Percentiles rank a stretch among this genome's conserved stretches.
Conservation (phyloP, 2,329 filamentous ascomycete genomes). For the Cordyceps cateniannulata region DNA sequence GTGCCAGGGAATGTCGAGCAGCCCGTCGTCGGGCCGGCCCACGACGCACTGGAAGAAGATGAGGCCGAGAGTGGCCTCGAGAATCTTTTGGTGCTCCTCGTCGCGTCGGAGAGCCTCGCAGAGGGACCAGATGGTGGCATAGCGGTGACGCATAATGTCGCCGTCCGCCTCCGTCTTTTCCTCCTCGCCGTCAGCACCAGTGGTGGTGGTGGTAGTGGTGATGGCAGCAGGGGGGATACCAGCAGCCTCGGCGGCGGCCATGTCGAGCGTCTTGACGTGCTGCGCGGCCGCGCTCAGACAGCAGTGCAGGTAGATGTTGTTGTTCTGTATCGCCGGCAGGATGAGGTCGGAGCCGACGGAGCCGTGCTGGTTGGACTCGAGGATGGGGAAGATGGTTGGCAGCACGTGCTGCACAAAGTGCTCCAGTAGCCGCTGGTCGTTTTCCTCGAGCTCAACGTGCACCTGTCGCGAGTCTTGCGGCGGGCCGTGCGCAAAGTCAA, state of each 20-base stretch:
- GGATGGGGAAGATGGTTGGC: slow-evolving; percentile 83
- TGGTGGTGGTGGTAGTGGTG: too few relatives aligned
- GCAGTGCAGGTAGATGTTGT: slow-evolving; percentile 91
- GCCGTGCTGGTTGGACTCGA: slow-evolving; percentile 84
- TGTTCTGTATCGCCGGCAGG: slow-evolving; percentile 79
- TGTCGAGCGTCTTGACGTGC: slow-evolving; percentile 72
- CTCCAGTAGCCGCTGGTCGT: slow-evolving; percentile 78
- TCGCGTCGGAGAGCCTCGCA: slow-evolving; percentile 77
- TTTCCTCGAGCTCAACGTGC: slow-evolving; percentile 77
- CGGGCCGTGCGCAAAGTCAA: slow-evolving; percentile 69
- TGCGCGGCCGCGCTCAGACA: slow-evolving; percentile 90
- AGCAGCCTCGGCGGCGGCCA: slow-evolving; percentile 41
- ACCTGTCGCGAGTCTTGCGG: slow-evolving; percentile 59
- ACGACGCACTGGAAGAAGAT: slow-evolving; percentile 96
- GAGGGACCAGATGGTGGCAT: slow-evolving; percentile 77
- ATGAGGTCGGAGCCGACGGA: slow-evolving; percentile 76
- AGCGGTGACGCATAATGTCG: slow-evolving; percentile 89
- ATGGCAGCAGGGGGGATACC: slow-evolving; percentile 61
- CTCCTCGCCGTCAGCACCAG: background rate
- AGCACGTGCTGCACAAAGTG: slow-evolving; percentile 88
- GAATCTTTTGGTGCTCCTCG: slow-evolving; percentile 76
- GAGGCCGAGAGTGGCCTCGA: slow-evolving; percentile 88
- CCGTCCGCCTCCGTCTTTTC: slow-evolving; percentile 40
- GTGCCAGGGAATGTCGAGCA: slow-evolving; percentile 93
- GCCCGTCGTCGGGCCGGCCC: slow-evolving; percentile 73